Evolutionary conservation across 2,329 filamentous ascomycete species (phyloP), one percentile per base, ranked within the genome.

Genomic region (Rutstroemia sp.): DNA sequence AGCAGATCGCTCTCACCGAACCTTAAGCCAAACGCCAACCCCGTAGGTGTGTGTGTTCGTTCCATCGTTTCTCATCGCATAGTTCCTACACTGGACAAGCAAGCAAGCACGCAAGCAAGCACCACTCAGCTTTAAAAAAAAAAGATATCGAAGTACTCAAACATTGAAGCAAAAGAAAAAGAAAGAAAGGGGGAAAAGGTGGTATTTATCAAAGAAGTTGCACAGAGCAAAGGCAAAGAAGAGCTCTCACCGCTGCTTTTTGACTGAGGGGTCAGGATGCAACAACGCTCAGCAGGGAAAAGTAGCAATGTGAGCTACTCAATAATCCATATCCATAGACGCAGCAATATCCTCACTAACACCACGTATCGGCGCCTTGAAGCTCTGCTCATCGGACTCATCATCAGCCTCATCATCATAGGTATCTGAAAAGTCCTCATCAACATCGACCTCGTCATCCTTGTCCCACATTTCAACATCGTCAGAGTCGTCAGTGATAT

Each of bases 341-440:
- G 77, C 76, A 30, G 80, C 81, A 48, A 86, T 76, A 59, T 86
- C 83, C 69, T 86, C 82, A 62, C 81, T 85, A 69, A 84, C 76
- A 30, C 78, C 77, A 42, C 82, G 75, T 46, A 81, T 73, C 7
- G 74, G 73, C 45, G 73, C 72, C 46, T 73, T 72, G 19, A 73
- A 74, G 16, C 71, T 71, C 48, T 77, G 73, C 10, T 75, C 67
- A 52, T 67, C 64, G 0, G 62, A 63, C 49, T 68, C 67, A 54
- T 69, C 66, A 27, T 68, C 68, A n/a, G 62, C 65, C 58, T 70
- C 67, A 50, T 69, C 67, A 41, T 70, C 63, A 56, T 69, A 68
- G 44, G 64, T 62, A 49, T 71, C 69, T 39, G 61, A 74, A 48
- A 76, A 75, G 34, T 77, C 74, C 25, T 77, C 74, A 23, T 72